phyloP scores from a whole-genome alignment of 108 stramenopile species.

The Mediolabrus comicus region DNA sequence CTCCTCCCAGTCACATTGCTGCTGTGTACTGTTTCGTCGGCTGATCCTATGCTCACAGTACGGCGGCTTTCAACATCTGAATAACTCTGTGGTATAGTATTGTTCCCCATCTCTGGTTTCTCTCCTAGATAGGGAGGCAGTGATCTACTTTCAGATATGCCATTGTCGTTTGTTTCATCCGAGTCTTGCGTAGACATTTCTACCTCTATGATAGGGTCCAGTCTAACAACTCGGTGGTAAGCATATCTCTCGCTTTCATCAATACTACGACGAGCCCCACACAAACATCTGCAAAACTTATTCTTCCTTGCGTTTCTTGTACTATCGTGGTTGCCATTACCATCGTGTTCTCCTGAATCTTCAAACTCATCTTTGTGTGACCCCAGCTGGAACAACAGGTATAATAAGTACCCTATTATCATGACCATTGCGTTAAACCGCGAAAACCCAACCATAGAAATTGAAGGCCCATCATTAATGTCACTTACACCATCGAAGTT shows the following conservation, averaged over 20 bases:
- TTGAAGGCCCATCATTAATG: constrained; percentile 46
- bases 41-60: not conserved
- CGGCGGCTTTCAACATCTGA: constrained; percentile 6
- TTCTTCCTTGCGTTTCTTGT: constrained; percentile 30
- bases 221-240: not conserved
- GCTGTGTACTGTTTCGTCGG: not conserved
- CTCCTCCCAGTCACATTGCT: not conserved
- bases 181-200: not conserved
- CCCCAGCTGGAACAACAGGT: constrained; percentile 79
- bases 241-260: constrained; percentile 12
- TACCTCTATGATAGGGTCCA: not conserved
- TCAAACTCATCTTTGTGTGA: constrained; percentile 90
- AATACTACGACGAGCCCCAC: not conserved
- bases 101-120: not conserved
- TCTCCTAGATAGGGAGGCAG: not conserved
- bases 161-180: constrained; percentile 1
- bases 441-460: constrained; percentile 65
- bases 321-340: not conserved
- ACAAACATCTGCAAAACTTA: constrained; percentile 39
- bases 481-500: constrained; percentile 45
- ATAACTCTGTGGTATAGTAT: not conserved
- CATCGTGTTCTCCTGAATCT: constrained; percentile 45
- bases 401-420: constrained; percentile 76
- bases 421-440: constrained; percentile 83
- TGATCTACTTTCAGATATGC: not conserved